Evolutionary conservation across 2,329 filamentous ascomycete genomes (phyloP).

Genomic region (Sordariomycetes sp.): DNA sequence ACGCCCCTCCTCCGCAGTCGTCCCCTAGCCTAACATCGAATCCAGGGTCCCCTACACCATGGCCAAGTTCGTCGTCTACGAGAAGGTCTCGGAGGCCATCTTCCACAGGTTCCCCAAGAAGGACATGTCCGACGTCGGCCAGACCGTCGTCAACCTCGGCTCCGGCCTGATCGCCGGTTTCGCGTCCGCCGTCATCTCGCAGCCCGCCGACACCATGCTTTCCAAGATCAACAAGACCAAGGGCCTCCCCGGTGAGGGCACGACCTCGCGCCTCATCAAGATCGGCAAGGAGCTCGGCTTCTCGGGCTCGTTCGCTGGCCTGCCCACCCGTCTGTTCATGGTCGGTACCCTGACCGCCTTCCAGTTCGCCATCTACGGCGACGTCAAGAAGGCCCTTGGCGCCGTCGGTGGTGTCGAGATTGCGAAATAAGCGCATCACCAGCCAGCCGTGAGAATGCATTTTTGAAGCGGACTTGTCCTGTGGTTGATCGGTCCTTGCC

Average conservation of each 20-base stretch:
- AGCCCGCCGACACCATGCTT: constrained; percentile 88
- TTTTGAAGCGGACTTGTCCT: not conserved
- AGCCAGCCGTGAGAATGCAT: not conserved
- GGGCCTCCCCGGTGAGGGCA: constrained; percentile 76
- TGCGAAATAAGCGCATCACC: constrained; percentile 21
- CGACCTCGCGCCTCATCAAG: constrained; percentile 69
- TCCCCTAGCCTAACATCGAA: too few species aligned
- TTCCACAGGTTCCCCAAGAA: constrained; percentile 60
- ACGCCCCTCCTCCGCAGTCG: too few species aligned
- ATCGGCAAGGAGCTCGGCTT: constrained; percentile 77
- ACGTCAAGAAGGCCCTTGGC: constrained; percentile 55
- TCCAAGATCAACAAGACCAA: constrained; percentile 95
- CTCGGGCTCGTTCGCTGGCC: constrained; percentile 65
- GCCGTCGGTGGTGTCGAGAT: constrained; percentile 70
- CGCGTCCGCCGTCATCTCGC: constrained; percentile 74
- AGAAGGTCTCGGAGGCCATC: constrained; percentile 69
- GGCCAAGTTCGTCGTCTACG: constrained; percentile 90
- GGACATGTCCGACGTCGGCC: constrained; percentile 49
- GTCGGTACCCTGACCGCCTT: constrained; percentile 63
- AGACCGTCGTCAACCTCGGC: constrained; percentile 70
- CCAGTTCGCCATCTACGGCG: constrained; percentile 84
- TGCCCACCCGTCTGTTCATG: constrained; percentile 55
- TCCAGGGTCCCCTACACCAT: constrained; percentile 71
- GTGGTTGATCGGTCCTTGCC: not conserved
- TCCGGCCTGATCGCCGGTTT: constrained; percentile 48